Base-by-base conservation (phyloP, 352 stramenopile genomes). In the Aphanomyces cochlioides region DNA sequence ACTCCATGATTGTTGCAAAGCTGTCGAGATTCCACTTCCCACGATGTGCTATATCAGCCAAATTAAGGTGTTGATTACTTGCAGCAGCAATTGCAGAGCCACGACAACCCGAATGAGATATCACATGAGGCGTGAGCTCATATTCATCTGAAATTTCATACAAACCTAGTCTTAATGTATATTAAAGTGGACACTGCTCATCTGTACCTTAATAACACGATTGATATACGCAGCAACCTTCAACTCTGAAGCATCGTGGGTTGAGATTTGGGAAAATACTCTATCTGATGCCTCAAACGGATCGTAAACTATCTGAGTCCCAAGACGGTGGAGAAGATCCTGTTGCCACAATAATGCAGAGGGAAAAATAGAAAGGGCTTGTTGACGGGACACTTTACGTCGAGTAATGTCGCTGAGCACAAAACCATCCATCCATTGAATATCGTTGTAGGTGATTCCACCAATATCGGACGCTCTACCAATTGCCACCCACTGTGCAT, bases 351-450 rank as follows among this genome's bases (percentile, higher is more conserved):
- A n/a, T 12, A 50, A n/a, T n/a, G 43, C 43, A n/a, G 43, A 50
- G 43, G 43, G 43, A 50, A 50, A 50, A 12, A 50, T n/a, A n/a
- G 43, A 50, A 12, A 50, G 43, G 17, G 43, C 10, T 50, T 50
- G 43, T 50, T 50, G 43, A 12, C 17, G 10, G 43, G 43, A 50
- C 10, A 50, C 43, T 50, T 50, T 50, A 12, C 43, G 10, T 50
- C 43, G 43, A 50, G 17, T n/a, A n/a, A 50, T 12, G 17, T 60
- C 54, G 2, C 54, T 19, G 10, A 60, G 17, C 1, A 60, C 19
- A 41, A 43, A 60, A 41, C 54, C 54, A 60, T 60, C 54, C 54
- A 60, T 60, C 54, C 54, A 60, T 17, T 41, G 28, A 34, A 60
- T 34, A 60, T 60, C 54, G 10, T 60, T 37, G 37, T 60, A 60